Conservation (phyloP, 1,284 basidiomycete species). For the Vanrija sp. region DNA sequence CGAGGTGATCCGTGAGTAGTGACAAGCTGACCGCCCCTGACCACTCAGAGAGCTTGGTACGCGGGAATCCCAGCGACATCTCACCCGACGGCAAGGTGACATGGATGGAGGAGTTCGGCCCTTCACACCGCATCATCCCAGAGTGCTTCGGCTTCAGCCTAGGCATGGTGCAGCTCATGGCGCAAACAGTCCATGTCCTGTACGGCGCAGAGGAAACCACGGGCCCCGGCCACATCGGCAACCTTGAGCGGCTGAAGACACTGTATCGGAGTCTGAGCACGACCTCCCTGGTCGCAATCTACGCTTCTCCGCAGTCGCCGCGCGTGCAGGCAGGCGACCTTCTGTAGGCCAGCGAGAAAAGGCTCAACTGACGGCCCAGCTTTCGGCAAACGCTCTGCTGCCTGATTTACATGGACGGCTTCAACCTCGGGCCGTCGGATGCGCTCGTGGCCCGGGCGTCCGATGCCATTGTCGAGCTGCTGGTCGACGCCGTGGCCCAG, state of each 20-base stretch:
- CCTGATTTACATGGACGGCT: background rate
- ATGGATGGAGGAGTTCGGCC: too few species aligned
- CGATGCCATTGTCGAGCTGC: background rate
- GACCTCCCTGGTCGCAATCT: slow-evolving; percentile 6
- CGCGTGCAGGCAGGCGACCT: slow-evolving; percentile 13
- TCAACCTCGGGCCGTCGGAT: background rate
- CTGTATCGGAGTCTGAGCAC: slow-evolving; percentile 4
- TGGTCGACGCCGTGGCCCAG: slow-evolving; percentile 8
- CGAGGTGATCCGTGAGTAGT: too few species aligned
- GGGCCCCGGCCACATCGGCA: background rate
- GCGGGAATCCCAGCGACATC: too few species aligned
- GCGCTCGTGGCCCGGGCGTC: background rate
- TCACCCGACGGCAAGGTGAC: background rate
- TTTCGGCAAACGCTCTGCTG: background rate
- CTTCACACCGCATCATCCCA: slow-evolving; percentile 1
- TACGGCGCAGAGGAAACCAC: background rate
- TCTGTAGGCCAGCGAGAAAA: background rate
- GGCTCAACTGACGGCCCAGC: too few species aligned
- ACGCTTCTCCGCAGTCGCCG: slow-evolving; percentile 7
- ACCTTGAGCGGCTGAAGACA: background rate
- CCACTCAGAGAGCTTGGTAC: too few species aligned
- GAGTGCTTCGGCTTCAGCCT: slow-evolving; percentile 8
- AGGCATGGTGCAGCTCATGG: slow-evolving; percentile 4
- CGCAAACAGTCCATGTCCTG: slow-evolving; percentile 1
- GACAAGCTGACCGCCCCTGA: too few species aligned